Percentiles rank a stretch among this genome's conserved stretches.
These are phyloP conservation scores for Candolleomyces efflorescens DNA, from an alignment of 768 basidiomycete genomes.

Conservation along the genomic window DNA sequence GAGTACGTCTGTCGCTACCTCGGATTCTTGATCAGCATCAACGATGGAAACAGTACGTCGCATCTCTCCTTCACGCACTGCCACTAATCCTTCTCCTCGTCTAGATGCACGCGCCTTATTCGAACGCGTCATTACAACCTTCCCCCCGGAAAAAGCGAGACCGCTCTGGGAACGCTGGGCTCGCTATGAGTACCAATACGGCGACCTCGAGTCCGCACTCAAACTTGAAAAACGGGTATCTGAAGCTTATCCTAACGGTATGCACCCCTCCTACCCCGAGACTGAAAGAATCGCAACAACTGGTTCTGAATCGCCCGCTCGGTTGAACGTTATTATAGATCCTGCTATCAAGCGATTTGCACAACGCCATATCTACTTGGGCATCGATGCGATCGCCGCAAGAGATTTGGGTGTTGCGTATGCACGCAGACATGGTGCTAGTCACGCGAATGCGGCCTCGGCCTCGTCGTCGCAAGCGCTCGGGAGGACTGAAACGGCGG, in stretches of 20 bases:
- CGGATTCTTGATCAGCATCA: constrained; percentile 88
- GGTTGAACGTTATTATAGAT: constrained; percentile 40
- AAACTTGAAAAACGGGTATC: constrained; percentile 88
- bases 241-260: constrained; percentile 84
- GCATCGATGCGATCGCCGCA: constrained; percentile 83
- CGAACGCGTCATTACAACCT: constrained; percentile 78
- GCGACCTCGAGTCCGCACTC: constrained; percentile 83
- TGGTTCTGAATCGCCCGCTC: not conserved
- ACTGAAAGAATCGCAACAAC: constrained; percentile 1
- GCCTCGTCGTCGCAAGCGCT: constrained; percentile 12
- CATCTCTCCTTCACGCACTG: not conserved
- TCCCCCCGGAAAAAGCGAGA: constrained; percentile 73
- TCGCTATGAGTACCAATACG: constrained; percentile 91
- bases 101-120: constrained; percentile 95
- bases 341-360: constrained; percentile 90
- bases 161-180: constrained; percentile 97
- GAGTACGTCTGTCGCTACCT: constrained; percentile 89
- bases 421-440: constrained; percentile 29
- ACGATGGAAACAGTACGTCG: constrained; percentile 87
- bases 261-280: constrained; percentile 17
- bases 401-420: constrained; percentile 83
- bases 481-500: constrained; percentile 29
- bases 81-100: constrained; percentile 5
- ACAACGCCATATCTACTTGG: constrained; percentile 77
- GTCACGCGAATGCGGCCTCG: not conserved